phyloP scores from a whole-genome alignment of 805 yeast genomes.

The Candida nitratophila region DNA sequence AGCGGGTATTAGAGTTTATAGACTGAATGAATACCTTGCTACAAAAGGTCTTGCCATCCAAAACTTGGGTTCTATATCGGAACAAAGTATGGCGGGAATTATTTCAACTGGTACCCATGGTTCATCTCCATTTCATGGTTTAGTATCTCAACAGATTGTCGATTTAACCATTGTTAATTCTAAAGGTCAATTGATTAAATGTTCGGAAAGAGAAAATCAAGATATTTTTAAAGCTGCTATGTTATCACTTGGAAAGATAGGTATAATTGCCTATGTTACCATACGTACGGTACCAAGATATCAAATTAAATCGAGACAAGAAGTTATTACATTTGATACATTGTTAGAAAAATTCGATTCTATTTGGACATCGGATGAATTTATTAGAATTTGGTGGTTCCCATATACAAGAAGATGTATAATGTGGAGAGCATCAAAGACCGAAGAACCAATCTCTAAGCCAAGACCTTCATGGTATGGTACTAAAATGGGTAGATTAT shows the following conservation, averaged over 20 bases:
- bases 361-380: slow-evolving; percentile 87
- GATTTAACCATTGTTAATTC: slow-evolving; percentile 69
- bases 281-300: slow-evolving; percentile 79
- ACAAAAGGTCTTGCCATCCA: slow-evolving; percentile 71
- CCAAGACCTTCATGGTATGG: slow-evolving; percentile 85
- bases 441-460: slow-evolving; percentile 52
- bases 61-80: slow-evolving; percentile 88
- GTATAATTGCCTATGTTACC: slow-evolving; percentile 81
- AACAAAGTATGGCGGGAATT: slow-evolving; percentile 92
- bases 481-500: slow-evolving; percentile 64
- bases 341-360: slow-evolving; percentile 66
- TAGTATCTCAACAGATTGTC: slow-evolving; percentile 83
- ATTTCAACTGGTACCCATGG: slow-evolving; percentile 98
- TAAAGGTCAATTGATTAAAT: slow-evolving; percentile 60
- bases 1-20: slow-evolving; percentile 78
- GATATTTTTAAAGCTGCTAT: slow-evolving; percentile 75
- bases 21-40: slow-evolving; percentile 62
- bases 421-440: slow-evolving; percentile 83
- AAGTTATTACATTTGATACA: slow-evolving; percentile 71
- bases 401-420: slow-evolving; percentile 85
- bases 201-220: slow-evolving; percentile 57
- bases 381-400: slow-evolving; percentile 94
- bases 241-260: slow-evolving; percentile 85
- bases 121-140: slow-evolving; percentile 86
- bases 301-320: slow-evolving; percentile 73